phyloP scores from a whole-genome alignment of 2,329 filamentous ascomycete genomes.

The Verticillium klebahnii region DNA sequence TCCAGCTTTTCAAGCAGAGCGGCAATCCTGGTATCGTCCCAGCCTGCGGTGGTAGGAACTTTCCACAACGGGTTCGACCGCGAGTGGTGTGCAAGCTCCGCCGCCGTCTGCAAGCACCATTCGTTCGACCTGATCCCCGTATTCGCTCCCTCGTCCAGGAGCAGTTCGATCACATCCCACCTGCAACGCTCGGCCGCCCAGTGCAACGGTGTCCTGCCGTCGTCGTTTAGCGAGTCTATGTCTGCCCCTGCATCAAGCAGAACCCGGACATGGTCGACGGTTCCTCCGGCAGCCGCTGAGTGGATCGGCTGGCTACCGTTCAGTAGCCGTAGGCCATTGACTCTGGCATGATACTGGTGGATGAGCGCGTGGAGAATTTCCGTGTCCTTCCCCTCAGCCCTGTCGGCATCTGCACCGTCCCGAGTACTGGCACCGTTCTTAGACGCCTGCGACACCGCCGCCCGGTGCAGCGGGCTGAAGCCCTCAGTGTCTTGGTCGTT shows the following conservation, averaged over 20 bases:
- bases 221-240: neutral
- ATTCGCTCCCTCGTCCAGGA: neutral
- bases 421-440: neutral
- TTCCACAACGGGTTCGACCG: neutral
- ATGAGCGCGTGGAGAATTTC: neutral
- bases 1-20: neutral
- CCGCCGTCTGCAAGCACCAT: neutral
- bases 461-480: neutral
- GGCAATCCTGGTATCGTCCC: neutral
- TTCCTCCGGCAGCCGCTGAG: neutral
- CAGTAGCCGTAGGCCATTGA: neutral
- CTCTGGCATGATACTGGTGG: neutral
- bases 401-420: no score
- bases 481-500: neutral
- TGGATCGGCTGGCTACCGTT: neutral
- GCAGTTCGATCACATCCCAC: neutral
- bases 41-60: neutral
- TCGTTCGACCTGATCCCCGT: neutral
- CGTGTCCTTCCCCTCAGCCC: no score
- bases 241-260: neutral
- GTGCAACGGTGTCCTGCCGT: neutral
- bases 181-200: neutral
- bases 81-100: neutral
- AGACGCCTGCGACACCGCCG: neutral
- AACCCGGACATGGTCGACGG: neutral